Base-by-base conservation (phyloP, 2,329 filamentous ascomycete genomes). In the Lizonia empirigonia region DNA sequence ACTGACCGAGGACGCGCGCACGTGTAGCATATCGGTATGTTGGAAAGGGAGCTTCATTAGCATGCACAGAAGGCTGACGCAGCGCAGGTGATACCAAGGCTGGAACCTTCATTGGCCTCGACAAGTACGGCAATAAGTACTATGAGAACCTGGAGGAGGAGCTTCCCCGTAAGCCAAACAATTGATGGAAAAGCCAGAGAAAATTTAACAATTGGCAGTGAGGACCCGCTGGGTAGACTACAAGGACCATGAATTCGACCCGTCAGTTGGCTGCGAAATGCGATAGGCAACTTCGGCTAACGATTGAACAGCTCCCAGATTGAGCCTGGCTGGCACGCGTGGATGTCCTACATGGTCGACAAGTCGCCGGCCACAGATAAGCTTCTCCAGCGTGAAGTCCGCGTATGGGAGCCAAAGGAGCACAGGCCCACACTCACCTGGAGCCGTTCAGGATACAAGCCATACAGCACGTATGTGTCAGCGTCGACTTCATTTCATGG, bases 141-240 rank as follows among this genome's bases (percentile, higher is more conserved):
- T 99, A 85, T 75, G 94, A 99, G 83, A 97, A 99, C 81, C 77
- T 85, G 70, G 78, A 80, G 55, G 91, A 97, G 73, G 94, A 99
- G 76, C 82, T 99, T 53, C 94, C 94, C 51, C 81, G 90, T 96
- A 81, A 73, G 88, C 67, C 13, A 5, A 13, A n/a, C 34, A 7
- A 9, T 8, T 13, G 13, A 13, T 4, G 9, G 19, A n/a, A 7
- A 26, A 16, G 32, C 10, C 42, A 51, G 5, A 22, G 7, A 18
- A n/a, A 15, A 39, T 30, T 35, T 61, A 56, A 68, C 54, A 16
- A 13, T 38, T 29, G 16, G 46, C 65, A 94, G 91, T 97, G 68
- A 89, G 93, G 70, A 97, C 91, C 65, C 86, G 92, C 81, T 99
- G 95, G 94, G 90, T 99, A 59, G 92, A 97, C 77, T 99, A 95